Percentiles rank a stretch among this genome's conserved stretches.
These are phyloP conservation scores for Cutaneotrichosporon arboriforme DNA, from an alignment of 1,284 basidiomycete species.

Conservation along the genomic window DNA sequence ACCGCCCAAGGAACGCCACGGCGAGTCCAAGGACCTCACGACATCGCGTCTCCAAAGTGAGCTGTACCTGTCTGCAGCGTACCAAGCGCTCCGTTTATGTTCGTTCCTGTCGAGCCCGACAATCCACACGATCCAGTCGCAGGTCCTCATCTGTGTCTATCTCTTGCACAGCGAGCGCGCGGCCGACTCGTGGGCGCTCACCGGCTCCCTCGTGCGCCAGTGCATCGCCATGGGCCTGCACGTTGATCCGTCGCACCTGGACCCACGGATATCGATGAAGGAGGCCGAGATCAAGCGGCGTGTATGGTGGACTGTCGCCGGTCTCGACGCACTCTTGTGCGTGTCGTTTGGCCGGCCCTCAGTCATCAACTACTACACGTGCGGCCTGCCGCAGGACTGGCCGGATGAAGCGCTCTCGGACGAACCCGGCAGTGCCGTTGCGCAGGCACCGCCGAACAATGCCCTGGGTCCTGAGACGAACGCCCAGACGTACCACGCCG, in stretches of 20 bases:
- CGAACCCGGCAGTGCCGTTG: conserved; percentile 32
- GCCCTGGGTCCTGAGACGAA: conserved; percentile 34
- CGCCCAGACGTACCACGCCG: conserved; percentile 43
- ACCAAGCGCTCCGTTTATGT: conserved; percentile 46
- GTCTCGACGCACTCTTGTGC: conserved; percentile 43
- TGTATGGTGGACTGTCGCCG: conserved; percentile 47
- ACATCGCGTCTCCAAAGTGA: conserved; percentile 45
- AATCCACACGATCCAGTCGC: conserved; percentile 39
- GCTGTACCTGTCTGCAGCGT: conserved; percentile 46
- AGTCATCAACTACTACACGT: conserved; percentile 44
- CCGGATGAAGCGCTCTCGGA: conserved; percentile 40
- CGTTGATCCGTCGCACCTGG: conserved; percentile 41
- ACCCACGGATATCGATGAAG: conserved; percentile 38
- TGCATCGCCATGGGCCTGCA: conserved; percentile 46
- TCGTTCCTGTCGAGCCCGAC: conserved; percentile 47
- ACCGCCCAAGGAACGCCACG: background rate
- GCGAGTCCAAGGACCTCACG: conserved; percentile 32
- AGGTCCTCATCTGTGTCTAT: conserved; percentile 44
- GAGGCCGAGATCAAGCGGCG: conserved; percentile 44
- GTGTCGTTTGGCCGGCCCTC: conserved; percentile 44
- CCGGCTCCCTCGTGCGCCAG: conserved; percentile 42
- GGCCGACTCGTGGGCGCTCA: conserved; percentile 43
- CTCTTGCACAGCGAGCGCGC: conserved; percentile 44
- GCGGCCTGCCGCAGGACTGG: conserved; percentile 42
- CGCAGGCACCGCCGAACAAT: conserved; percentile 24